Evolutionary conservation across 2,329 filamentous ascomycete species (phyloP).

Genomic region (Falciphora oryzae): DNA sequence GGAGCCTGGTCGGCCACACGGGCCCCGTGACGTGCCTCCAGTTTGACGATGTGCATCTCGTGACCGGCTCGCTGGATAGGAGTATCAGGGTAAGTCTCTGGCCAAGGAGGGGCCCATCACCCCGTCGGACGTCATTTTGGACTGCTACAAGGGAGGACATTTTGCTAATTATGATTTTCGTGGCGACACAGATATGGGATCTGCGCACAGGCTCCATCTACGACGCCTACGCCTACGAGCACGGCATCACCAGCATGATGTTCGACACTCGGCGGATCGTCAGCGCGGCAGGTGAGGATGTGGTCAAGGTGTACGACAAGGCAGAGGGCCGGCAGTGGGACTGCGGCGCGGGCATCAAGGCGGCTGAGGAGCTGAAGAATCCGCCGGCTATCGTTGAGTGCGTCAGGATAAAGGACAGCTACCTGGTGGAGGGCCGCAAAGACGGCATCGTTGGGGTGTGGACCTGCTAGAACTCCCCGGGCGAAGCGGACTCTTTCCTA

Average conservation of each 20-base stretch:
- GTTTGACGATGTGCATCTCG: conserved; percentile 91
- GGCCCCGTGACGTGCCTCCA: conserved; percentile 90
- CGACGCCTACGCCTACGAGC: conserved; percentile 93
- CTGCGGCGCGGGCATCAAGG: conserved; percentile 75
- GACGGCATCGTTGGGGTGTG: conserved; percentile 89
- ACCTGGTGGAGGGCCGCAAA: conserved; percentile 81
- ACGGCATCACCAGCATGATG: conserved; percentile 92
- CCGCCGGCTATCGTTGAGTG: conserved; percentile 66
- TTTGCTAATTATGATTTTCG: background rate
- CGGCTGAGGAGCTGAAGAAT: conserved; percentile 58
- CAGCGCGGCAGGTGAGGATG: conserved; percentile 81
- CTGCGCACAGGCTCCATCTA: conserved; percentile 91
- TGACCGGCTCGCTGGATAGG: conserved; percentile 87
- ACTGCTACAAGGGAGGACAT: no score
- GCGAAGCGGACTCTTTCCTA: background rate
- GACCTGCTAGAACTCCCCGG: conserved; percentile 52
- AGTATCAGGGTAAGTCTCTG: conserved; percentile 76
- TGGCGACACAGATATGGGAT: conserved; percentile 80
- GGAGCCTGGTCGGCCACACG: conserved; percentile 91
- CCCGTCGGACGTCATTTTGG: no score
- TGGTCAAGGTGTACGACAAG: conserved; percentile 98
- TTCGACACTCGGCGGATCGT: conserved; percentile 90
- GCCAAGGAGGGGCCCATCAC: background rate
- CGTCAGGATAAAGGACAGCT: conserved; percentile 89
- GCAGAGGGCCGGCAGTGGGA: conserved; percentile 94